Percentiles rank a stretch among this genome's conserved stretches.
These are phyloP conservation scores for Lasiosphaeria miniovina DNA, from an alignment of 495 filamentous ascomycete genomes.

Conservation along the genomic window DNA sequence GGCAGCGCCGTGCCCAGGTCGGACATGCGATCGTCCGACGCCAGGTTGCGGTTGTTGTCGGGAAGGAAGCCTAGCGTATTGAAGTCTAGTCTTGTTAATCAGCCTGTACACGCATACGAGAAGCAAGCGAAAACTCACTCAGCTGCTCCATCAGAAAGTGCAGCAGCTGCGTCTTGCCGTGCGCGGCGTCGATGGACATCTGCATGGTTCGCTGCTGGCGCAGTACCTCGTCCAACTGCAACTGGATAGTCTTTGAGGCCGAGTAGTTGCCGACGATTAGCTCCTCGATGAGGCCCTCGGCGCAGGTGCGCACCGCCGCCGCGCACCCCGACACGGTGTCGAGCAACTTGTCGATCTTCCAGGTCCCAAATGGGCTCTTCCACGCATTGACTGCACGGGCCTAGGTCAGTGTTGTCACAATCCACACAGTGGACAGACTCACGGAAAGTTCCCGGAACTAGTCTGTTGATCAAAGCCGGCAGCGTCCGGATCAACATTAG, in stretches of 20 bases:
- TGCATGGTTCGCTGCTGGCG: slow-evolving; percentile 7
- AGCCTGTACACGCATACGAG: background rate
- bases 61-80: background rate
- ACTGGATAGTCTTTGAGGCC: slow-evolving; percentile 5
- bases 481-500: slow-evolving; percentile 3
- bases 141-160: slow-evolving; percentile 19
- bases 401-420: background rate
- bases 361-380: slow-evolving; percentile 5
- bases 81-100: background rate
- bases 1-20: slow-evolving; percentile 12
- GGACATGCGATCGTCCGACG: slow-evolving; percentile 3
- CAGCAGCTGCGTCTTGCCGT: slow-evolving; percentile 14
- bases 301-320: slow-evolving; percentile 2
- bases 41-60: background rate
- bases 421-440: background rate
- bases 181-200: slow-evolving; percentile 10
- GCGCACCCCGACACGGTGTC: slow-evolving; percentile 7
- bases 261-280: slow-evolving; percentile 10
- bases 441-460: slow-evolving; percentile 11
- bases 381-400: background rate
- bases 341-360: slow-evolving; percentile 15
- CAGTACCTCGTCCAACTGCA: slow-evolving; percentile 8
- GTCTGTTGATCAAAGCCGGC: slow-evolving; percentile 11
- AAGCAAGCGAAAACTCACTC: background rate
- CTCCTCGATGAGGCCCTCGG: slow-evolving; percentile 14